phyloP scores from a whole-genome alignment of 2,329 filamentous ascomycete species.

The Geosmithia flava region DNA sequence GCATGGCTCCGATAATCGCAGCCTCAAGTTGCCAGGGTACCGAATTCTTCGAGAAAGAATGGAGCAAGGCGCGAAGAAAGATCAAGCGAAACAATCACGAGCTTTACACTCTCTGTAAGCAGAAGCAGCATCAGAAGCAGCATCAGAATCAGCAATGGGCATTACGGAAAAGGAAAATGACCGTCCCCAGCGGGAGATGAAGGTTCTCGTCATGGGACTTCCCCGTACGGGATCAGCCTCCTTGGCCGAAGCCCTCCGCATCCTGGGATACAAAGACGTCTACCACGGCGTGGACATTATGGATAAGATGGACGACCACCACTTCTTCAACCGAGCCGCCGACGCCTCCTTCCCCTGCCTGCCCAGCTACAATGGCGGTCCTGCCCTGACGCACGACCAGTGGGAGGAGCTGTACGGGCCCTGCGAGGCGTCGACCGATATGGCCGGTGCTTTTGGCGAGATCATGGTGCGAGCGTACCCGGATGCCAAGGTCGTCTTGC shows the following conservation, averaged over 20 bases:
- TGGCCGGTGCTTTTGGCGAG: constrained; percentile 12
- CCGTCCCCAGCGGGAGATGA: not conserved
- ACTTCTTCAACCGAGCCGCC: constrained; percentile 11
- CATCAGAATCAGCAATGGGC: no score
- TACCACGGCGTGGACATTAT: constrained; percentile 16
- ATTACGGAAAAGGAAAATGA: not conserved
- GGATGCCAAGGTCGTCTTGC: constrained; percentile 18
- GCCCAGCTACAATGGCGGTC: constrained; percentile 9
- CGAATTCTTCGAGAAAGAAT: no score
- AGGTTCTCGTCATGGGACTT: constrained; percentile 15
- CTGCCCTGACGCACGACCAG: constrained; percentile 4
- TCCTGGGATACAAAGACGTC: constrained; percentile 17
- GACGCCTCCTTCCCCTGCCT: constrained; percentile 15
- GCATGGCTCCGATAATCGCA: no score
- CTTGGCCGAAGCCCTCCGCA: constrained; percentile 15
- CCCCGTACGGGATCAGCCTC: constrained; percentile 18
- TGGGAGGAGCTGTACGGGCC: constrained; percentile 18
- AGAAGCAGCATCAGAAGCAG: no score
- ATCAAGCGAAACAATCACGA: no score
- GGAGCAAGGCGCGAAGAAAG: no score
- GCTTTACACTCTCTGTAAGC: no score
- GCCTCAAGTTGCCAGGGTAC: no score
- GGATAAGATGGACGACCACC: constrained; percentile 10
- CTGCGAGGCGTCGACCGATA: constrained; percentile 16
- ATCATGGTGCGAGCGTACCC: constrained; percentile 17